Conservation (phyloP, 2,329 filamentous ascomycete species). For the Botrytis paeoniae region DNA sequence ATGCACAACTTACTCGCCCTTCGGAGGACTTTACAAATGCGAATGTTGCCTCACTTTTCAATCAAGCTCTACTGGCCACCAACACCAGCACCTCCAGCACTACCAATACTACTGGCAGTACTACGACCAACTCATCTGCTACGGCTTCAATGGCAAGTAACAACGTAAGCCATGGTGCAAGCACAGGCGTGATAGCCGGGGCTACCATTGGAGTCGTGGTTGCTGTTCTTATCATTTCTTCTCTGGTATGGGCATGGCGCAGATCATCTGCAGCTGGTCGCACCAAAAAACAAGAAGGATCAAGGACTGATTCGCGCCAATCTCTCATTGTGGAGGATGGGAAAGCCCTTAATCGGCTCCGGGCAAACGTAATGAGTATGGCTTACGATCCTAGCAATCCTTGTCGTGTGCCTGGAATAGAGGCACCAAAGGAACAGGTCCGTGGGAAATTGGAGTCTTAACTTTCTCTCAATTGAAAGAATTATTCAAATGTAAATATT, state of each 20-base stretch:
- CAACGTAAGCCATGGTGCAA: background rate
- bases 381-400: conserved; percentile 9
- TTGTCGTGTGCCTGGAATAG: background rate
- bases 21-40: background rate
- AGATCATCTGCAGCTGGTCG: conserved; percentile 2
- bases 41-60: conserved; percentile 11
- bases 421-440: background rate
- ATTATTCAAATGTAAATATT: background rate
- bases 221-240: conserved; percentile 4
- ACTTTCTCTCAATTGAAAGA: background rate
- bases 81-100: background rate
- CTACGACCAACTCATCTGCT: background rate
- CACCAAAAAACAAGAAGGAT: background rate
- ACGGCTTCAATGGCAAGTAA: background rate
- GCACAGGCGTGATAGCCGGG: conserved; percentile 6
- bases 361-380: conserved; percentile 7
- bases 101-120: background rate
- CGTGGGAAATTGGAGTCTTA: background rate
- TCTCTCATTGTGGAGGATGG: conserved; percentile 8
- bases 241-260: conserved; percentile 8
- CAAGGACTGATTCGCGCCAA: background rate
- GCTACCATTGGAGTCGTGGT: conserved; percentile 8
- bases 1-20: background rate
- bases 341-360: background rate
- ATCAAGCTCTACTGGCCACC: background rate